A percentile compares a stretch with the other conserved stretches of the same genome.
These are phyloP conservation scores for Scedosporium boydii DNA, from an alignment of 2,329 filamentous ascomycete species.

Conservation along the genomic window DNA sequence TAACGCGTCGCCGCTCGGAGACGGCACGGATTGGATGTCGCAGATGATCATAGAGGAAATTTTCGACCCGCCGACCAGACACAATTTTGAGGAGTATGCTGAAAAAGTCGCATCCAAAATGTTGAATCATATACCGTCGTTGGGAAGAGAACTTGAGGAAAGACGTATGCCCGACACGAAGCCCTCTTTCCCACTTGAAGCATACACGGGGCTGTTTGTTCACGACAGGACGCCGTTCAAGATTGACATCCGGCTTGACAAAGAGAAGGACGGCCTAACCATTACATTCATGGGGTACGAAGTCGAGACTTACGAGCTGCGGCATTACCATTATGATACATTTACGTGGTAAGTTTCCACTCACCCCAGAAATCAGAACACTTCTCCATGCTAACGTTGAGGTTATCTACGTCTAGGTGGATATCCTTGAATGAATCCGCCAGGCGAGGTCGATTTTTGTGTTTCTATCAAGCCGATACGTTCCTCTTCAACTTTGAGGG, in stretches of 20 bases:
- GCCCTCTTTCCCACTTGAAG: background rate
- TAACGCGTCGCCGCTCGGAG: no score
- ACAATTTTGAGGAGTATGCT: no score
- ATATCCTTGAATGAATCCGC: background rate
- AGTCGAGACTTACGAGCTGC: background rate
- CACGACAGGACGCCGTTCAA: background rate
- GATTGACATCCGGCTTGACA: background rate
- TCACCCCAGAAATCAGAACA: no score
- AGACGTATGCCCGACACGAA: background rate
- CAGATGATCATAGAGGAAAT: no score
- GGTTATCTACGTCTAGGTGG: background rate
- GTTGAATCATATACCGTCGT: background rate
- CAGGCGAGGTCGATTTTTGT: background rate
- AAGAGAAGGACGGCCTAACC: background rate
- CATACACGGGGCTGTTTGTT: background rate
- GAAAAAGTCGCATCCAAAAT: background rate
- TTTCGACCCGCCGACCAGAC: no score
- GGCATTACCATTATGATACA: background rate
- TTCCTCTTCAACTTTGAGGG: background rate
- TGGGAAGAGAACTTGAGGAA: background rate
- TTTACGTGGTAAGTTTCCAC: background rate
- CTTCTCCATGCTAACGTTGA: background rate
- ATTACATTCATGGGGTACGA: background rate
- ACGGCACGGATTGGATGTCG: no score
- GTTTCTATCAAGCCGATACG: background rate